These are phyloP conservation scores for Plenodomus biglobosus DNA, from an alignment of 2,329 filamentous ascomycete genomes.

Conservation along the genomic window DNA sequence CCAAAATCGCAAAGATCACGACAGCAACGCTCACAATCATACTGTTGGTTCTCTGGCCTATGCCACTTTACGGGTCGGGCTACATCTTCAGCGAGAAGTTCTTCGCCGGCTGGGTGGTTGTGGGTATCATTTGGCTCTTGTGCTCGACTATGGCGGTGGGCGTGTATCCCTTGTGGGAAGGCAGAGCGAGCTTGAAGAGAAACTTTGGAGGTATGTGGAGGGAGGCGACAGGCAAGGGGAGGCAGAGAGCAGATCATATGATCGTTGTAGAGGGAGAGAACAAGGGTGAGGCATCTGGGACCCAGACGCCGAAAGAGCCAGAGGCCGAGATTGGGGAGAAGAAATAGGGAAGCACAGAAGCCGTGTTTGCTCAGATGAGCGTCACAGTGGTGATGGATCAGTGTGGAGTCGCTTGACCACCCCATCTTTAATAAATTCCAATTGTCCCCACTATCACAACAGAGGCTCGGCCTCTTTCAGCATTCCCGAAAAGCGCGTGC, in stretches of 20 bases:
- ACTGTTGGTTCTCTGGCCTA: slow-evolving; percentile 82
- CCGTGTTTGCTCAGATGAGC: no score
- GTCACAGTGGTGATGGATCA: no score
- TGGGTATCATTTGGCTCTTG: slow-evolving; percentile 73
- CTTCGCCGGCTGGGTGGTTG: slow-evolving; percentile 76
- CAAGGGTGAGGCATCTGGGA: slow-evolving; percentile 8
- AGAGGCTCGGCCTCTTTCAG: no score
- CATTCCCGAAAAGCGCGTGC: no score
- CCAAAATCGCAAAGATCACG: slow-evolving; percentile 57
- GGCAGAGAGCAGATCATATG: slow-evolving; percentile 8
- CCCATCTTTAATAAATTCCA: no score
- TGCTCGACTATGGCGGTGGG: slow-evolving; percentile 72
- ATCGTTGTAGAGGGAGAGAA: slow-evolving; percentile 24
- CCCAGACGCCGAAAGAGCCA: slow-evolving; percentile 26
- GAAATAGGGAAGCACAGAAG: background rate
- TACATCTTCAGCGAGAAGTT: slow-evolving; percentile 82
- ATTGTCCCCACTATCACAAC: no score
- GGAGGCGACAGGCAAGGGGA: slow-evolving; percentile 28
- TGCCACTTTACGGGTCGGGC: slow-evolving; percentile 80
- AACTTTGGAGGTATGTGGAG: slow-evolving; percentile 32
- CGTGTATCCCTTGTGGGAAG: slow-evolving; percentile 79
- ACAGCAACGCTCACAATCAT: slow-evolving; percentile 67
- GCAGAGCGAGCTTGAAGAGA: slow-evolving; percentile 23
- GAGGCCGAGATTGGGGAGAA: slow-evolving; percentile 15
- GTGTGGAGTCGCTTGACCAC: no score